Conservation (phyloP, 345 rosid genomes). For the Aurinia saxatilis region DNA sequence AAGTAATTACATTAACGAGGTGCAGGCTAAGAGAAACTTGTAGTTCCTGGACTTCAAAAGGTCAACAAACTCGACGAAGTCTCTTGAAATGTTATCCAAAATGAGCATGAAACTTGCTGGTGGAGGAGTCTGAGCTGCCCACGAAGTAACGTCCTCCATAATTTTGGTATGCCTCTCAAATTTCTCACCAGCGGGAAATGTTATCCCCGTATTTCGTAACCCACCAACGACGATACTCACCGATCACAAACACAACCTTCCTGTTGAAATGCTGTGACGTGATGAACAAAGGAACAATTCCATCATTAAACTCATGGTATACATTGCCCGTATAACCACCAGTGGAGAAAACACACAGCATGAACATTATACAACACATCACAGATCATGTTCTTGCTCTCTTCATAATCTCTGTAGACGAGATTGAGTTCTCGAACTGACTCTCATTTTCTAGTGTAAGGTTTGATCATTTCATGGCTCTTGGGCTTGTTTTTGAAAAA, state of each 20-base stretch:
- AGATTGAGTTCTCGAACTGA: slow-evolving; percentile 52
- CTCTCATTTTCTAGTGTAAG: slow-evolving; percentile 86
- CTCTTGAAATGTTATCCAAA: too few relatives aligned
- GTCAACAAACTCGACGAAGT: too few relatives aligned
- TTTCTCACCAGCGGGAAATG: slow-evolving; percentile 34
- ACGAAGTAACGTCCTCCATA: too few relatives aligned
- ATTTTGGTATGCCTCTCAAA: too few relatives aligned
- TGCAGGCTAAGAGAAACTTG: too few relatives aligned
- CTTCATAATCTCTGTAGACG: slow-evolving; percentile 20
- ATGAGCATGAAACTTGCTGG: too few relatives aligned
- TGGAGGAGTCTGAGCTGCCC: too few relatives aligned
- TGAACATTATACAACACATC: slow-evolving; percentile 54
- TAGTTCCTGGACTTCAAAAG: too few relatives aligned
- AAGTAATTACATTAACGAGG: too few relatives aligned
- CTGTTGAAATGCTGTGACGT: slow-evolving; percentile 66
- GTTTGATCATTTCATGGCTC: slow-evolving; percentile 44
- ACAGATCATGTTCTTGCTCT: slow-evolving; percentile 29
- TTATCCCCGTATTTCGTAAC: slow-evolving; percentile 49
- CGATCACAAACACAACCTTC: slow-evolving; percentile 69
- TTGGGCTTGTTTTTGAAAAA: background rate
- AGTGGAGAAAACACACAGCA: slow-evolving; percentile 65
- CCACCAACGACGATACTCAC: slow-evolving; percentile 78
- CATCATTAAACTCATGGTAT: slow-evolving; percentile 79
- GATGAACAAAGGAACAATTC: slow-evolving; percentile 65
- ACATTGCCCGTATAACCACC: slow-evolving; percentile 81